Percentiles rank a stretch among this genome's conserved stretches.
Evolutionary conservation across 2,329 filamentous ascomycete genomes (phyloP).

Genomic region (Alternaria sp.): DNA sequence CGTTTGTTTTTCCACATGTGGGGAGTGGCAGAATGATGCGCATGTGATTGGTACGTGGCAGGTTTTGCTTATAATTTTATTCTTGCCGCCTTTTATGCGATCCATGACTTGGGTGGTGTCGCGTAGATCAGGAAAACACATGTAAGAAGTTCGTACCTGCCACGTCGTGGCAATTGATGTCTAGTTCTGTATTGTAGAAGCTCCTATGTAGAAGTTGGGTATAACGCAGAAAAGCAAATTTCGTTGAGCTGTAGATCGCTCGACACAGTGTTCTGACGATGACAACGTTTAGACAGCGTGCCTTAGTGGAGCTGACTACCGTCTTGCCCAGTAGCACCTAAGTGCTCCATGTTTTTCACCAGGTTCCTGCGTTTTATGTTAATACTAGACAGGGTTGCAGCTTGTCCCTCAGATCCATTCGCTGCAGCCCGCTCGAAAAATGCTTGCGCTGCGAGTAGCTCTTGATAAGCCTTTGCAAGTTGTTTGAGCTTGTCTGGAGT

Average conservation of each 20-base stretch:
- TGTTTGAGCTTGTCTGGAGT: conserved; percentile 22
- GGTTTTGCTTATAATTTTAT: not conserved
- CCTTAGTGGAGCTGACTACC: not conserved
- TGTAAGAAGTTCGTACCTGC: not conserved
- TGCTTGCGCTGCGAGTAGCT: conserved; percentile 33
- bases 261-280: not conserved
- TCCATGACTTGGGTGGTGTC: not conserved
- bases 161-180: not conserved
- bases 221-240: conserved; percentile 9
- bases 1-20: not conserved
- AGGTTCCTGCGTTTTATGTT: conserved; percentile 25
- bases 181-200: not conserved
- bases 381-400: conserved; percentile 28
- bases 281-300: not conserved
- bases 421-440: conserved; percentile 37
- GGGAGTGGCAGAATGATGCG: not conserved
- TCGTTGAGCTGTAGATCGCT: not conserved
- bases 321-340: conserved; percentile 1
- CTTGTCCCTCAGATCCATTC: conserved; percentile 30
- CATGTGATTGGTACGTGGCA: not conserved
- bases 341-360: conserved; percentile 7
- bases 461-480: conserved; percentile 30
- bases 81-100: not conserved
- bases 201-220: conserved; percentile 2
- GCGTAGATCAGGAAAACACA: not conserved